Conservation (phyloP, 768 basidiomycete genomes). For the Trametes punicea region DNA sequence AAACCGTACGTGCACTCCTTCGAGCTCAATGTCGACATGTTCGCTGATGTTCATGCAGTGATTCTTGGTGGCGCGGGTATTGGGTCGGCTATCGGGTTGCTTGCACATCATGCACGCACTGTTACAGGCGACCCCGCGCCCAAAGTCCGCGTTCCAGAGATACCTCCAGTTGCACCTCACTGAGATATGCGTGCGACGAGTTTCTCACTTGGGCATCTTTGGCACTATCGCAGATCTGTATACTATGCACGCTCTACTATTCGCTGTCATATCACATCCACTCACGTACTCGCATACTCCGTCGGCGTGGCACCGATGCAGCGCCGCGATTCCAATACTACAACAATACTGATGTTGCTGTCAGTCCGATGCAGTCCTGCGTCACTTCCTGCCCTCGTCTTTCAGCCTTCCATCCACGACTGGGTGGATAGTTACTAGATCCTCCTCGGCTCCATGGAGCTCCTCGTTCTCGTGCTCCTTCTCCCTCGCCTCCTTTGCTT, state of each 20-base stretch:
- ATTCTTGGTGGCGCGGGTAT: conserved; percentile 70
- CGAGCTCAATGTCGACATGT: background rate
- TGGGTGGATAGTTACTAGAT: conserved; percentile 32
- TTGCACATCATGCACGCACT: conserved; percentile 53
- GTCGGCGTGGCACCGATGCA: too few relatives aligned
- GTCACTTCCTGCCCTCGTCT: conserved; percentile 31
- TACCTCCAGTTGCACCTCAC: conserved; percentile 9
- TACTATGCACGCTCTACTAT: background rate
- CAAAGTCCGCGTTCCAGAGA: conserved; percentile 35
- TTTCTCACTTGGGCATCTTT: background rate
- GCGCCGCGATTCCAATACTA: too few relatives aligned
- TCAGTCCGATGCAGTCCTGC: background rate
- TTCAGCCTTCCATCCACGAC: conserved; percentile 35
- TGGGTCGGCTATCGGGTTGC: conserved; percentile 57
- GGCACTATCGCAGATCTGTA: background rate
- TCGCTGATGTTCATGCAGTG: conserved; percentile 38
- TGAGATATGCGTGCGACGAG: background rate
- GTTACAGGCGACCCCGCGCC: conserved; percentile 54
- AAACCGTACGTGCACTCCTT: conserved; percentile 47
- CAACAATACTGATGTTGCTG: background rate
- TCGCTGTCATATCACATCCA: background rate
- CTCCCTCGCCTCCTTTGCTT: conserved; percentile 9
- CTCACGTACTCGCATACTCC: too few relatives aligned
- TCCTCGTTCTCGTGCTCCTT: conserved; percentile 11
- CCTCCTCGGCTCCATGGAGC: conserved; percentile 22